Conservation (phyloP, 2,329 filamentous ascomycete species). For the Dryadomyces sulphureus region DNA sequence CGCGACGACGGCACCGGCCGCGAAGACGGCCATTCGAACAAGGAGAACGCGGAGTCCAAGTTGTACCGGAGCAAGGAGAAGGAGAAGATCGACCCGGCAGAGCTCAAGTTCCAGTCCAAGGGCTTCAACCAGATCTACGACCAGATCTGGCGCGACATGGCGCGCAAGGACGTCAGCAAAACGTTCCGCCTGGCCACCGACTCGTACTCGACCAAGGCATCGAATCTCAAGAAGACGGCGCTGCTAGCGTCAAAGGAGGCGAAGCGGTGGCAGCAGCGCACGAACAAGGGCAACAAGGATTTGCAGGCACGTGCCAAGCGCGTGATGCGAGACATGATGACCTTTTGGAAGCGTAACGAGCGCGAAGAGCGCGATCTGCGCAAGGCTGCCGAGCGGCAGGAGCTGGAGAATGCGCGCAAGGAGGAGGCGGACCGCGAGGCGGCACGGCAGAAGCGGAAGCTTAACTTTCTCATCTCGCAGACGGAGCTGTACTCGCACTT, state of each 20-base stretch:
- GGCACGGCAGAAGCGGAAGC: conserved; percentile 92
- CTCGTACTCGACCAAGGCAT: conserved; percentile 73
- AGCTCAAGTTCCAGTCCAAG: conserved; percentile 62
- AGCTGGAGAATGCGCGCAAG: conserved; percentile 91
- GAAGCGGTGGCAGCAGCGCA: conserved; percentile 90
- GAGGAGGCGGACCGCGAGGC: conserved; percentile 96
- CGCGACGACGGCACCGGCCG: conserved; percentile 23
- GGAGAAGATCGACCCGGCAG: conserved; percentile 20
- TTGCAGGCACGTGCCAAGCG: conserved; percentile 93
- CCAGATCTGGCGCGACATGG: conserved; percentile 91
- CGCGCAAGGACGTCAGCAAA: conserved; percentile 85
- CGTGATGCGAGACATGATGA: conserved; percentile 98
- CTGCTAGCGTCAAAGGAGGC: conserved; percentile 95
- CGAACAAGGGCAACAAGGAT: conserved; percentile 97
- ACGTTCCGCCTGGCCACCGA: conserved; percentile 77
- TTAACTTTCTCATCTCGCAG: conserved; percentile 98
- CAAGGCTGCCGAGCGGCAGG: conserved; percentile 87
- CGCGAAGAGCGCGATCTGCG: conserved; percentile 89
- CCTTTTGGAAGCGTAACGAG: conserved; percentile 98
- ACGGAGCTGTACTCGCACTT: conserved; percentile 99
- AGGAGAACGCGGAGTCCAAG: conserved; percentile 32
- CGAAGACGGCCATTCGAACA: conserved; percentile 28
- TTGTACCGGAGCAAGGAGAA: conserved; percentile 24
- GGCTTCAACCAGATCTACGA: conserved; percentile 95
- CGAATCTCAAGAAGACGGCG: conserved; percentile 96